Conservation (phyloP, 2,329 filamentous ascomycete species). For the Paecilomyces dactylethromorphus region DNA sequence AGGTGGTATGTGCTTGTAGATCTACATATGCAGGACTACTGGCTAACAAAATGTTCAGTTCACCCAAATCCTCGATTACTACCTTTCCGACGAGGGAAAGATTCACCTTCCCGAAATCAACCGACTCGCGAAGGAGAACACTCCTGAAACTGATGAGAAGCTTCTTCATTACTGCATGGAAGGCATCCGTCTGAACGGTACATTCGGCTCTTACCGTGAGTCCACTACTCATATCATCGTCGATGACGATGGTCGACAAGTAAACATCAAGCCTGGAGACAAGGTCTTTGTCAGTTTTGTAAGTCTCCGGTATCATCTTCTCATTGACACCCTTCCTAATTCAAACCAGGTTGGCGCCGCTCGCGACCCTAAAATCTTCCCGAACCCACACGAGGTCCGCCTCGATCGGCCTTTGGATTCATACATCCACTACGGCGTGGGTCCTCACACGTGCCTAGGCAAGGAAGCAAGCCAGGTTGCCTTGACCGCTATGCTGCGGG, state of each 20-base stretch:
- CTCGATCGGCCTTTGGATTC: slow-evolving; percentile 56
- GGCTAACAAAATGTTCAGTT: slow-evolving; percentile 42
- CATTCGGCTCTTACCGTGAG: slow-evolving; percentile 55
- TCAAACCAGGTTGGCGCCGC: slow-evolving; percentile 39
- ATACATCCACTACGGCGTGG: slow-evolving; percentile 60
- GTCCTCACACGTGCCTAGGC: slow-evolving; percentile 58
- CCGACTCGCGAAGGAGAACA: slow-evolving; percentile 49
- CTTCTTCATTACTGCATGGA: slow-evolving; percentile 67
- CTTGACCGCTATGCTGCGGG: slow-evolving; percentile 62
- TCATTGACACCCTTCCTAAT: background rate
- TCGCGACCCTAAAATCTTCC: slow-evolving; percentile 54
- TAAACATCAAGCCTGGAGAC: slow-evolving; percentile 51
- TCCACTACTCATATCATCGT: slow-evolving; percentile 43
- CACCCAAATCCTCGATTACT: slow-evolving; percentile 67
- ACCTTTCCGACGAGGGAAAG: slow-evolving; percentile 53
- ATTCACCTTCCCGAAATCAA: slow-evolving; percentile 56
- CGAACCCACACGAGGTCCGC: slow-evolving; percentile 54
- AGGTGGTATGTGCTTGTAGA: slow-evolving; percentile 48
- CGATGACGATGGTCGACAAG: slow-evolving; percentile 44
- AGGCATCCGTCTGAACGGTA: slow-evolving; percentile 61
- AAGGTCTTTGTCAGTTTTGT: slow-evolving; percentile 60
- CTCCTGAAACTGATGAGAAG: slow-evolving; percentile 53
- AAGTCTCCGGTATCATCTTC: slow-evolving; percentile 7
- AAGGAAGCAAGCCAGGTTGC: slow-evolving; percentile 55
- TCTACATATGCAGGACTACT: slow-evolving; percentile 10